A percentile compares a stretch with the other conserved stretches of the same genome.
phyloP scores from a whole-genome alignment of 441 rosid genomes.

The Raphanus hybrid region DNA sequence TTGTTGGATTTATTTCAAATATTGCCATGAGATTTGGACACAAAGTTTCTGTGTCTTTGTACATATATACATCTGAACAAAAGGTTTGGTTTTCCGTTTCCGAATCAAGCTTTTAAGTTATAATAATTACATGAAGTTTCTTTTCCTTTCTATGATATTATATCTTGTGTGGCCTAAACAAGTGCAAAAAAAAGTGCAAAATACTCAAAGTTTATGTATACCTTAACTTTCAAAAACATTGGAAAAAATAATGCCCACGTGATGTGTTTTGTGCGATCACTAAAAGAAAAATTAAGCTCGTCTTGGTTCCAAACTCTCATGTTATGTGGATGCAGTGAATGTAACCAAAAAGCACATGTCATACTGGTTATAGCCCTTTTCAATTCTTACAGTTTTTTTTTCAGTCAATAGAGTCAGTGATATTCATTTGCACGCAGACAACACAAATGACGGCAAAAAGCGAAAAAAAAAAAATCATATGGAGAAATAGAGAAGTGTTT shows the following conservation, averaged over 20 bases:
- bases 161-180: constrained; percentile 1
- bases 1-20: constrained; percentile 22
- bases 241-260: constrained; percentile 22
- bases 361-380: constrained; percentile 15
- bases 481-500: not conserved
- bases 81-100: constrained; percentile 12
- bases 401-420: not conserved
- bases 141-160: not conserved
- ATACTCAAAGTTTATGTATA: not conserved
- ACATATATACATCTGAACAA: constrained; percentile 18
- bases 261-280: constrained; percentile 33
- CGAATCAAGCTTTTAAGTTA: constrained; percentile 1
- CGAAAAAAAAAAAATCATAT: not conserved
- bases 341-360: constrained; percentile 18
- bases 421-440: constrained; percentile 14
- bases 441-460: constrained; percentile 6
- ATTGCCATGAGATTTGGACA: constrained; percentile 33
- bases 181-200: constrained; percentile 4
- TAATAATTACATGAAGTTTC: not conserved
- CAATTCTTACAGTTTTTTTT: not conserved
- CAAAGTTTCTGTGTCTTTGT: constrained; percentile 28
- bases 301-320: constrained; percentile 13
- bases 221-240: not conserved
- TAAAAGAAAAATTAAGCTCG: constrained; percentile 8
- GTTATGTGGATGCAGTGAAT: constrained; percentile 25